Evolutionary conservation across 768 basidiomycete species (phyloP), one percentile per base, ranked within the genome.

Genomic region (Trametes meyenii): DNA sequence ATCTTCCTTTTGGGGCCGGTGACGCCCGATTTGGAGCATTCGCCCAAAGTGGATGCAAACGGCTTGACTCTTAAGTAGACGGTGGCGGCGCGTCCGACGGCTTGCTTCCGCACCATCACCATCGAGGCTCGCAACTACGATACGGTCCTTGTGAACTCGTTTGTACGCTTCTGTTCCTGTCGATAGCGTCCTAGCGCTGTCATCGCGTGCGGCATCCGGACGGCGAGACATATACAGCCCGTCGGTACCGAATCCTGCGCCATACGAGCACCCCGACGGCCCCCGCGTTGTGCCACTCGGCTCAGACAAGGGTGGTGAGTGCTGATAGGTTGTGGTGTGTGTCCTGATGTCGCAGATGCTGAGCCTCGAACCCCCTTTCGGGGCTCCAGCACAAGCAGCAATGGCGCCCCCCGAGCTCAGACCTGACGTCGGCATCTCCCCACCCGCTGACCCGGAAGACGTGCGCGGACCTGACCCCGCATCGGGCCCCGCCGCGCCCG

Each of bases 391-490:
- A 42, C 23, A n/a, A 42, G 14, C 2, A 42, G 45, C 44, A n/a
- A 62, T 58, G 44, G 50, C 50, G 21, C 56, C 40, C 13, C 40
- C 58, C 50, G 56, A 62, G 17, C n/a, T n/a, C n/a, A 48, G 38
- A 2, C 38, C 33, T 58, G 57, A 50, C 49, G 42, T 58, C 38
- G 56, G 45, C 45, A 26, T n/a, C 55, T 10, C n/a, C 36, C 35
- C 29, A 23, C 42, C 26, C 53, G 23, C 49, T 29, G 19, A 40
- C 38, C 29, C 29, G 29, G 29, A 33, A 33, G 29, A 33, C 29
- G 29, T 33, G 29, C 29, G 3, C 29, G 29, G 29, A 33, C 29
- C 29, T 33, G 29, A 33, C 29, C 29, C 29, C 29, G 29, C 29
- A 33, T 33, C 29, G 29, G 29, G 29, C 29, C 29, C 29, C 29